phyloP scores from a whole-genome alignment of 768 basidiomycete species.

The Rhodosporidiobolus sp. region DNA sequence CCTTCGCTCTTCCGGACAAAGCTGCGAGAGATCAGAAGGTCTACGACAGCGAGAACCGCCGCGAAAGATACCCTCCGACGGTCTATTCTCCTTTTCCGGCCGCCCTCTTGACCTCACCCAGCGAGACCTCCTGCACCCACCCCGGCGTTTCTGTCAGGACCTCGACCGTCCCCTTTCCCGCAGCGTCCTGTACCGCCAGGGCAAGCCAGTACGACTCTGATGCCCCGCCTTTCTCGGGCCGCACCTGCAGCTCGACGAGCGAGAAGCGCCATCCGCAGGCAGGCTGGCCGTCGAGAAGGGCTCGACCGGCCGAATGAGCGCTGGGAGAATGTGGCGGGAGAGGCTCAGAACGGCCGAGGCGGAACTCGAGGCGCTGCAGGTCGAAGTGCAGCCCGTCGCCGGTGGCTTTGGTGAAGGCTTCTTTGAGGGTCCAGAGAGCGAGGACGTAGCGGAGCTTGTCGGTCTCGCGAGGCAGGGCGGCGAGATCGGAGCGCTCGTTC shows the following conservation, averaged over 20 bases:
- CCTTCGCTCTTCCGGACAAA: neutral
- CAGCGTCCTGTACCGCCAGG: neutral
- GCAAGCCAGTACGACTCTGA: conserved; percentile 1
- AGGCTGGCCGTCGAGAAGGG: neutral
- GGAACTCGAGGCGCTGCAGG: conserved; percentile 15
- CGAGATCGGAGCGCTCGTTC: neutral
- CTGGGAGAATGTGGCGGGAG: no score
- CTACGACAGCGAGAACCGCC: no score
- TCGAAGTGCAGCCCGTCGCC: conserved; percentile 28
- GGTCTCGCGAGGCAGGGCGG: rapidly evolving
- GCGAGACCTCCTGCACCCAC: neutral
- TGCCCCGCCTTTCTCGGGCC: neutral
- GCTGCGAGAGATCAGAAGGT: no score
- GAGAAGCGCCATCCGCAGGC: neutral
- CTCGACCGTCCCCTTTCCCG: neutral
- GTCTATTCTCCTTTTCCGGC: neutral
- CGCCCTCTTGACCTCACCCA: neutral
- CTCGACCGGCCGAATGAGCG: neutral
- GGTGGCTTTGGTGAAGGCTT: conserved; percentile 35
- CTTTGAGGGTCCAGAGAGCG: conserved; percentile 40
- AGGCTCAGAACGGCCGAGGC: neutral
- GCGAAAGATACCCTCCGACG: no score
- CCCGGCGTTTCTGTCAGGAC: neutral
- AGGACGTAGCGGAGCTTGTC: conserved; percentile 4
- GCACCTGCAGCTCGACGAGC: neutral